These are phyloP conservation scores for Amniculicola lignicola DNA, from an alignment of 495 filamentous ascomycete species.

Conservation along the genomic window DNA sequence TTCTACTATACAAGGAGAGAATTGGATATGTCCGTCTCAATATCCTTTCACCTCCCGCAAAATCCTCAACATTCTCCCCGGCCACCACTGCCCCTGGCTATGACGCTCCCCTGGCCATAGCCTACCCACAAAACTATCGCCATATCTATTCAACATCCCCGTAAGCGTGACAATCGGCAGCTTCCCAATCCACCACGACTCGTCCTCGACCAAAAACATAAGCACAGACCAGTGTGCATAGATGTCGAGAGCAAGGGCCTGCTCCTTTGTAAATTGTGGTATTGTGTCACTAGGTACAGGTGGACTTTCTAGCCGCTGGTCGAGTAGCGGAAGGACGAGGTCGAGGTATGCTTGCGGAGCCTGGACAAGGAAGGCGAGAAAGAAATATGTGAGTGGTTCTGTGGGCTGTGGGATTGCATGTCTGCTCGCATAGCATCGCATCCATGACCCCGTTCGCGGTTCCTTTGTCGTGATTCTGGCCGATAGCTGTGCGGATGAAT, in stretches of 20 bases:
- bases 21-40: too few relatives aligned
- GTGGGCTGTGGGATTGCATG: background rate
- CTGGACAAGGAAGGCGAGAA: conserved; percentile 18
- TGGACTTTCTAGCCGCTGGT: conserved; percentile 12
- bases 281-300: background rate
- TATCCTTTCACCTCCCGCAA: conserved; percentile 8
- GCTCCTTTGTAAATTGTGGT: conserved; percentile 2
- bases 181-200: conserved; percentile 20
- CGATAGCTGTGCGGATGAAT: background rate
- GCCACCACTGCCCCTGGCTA: conserved; percentile 14
- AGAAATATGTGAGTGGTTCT: conserved; percentile 8
- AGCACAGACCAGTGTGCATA: conserved; percentile 19
- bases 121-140: conserved; percentile 13
- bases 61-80: conserved; percentile 9
- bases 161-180: conserved; percentile 14
- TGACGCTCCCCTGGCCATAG: conserved; percentile 2
- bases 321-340: conserved; percentile 18
- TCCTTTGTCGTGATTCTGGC: background rate
- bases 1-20: too few relatives aligned
- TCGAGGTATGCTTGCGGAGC: conserved; percentile 16
- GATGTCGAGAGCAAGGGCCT: conserved; percentile 17
- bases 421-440: background rate
- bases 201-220: conserved; percentile 19
- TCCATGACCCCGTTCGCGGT: background rate
- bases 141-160: conserved; percentile 21